Conservation (phyloP, 768 basidiomycete genomes). For the Phlegmacium glaucopus region DNA sequence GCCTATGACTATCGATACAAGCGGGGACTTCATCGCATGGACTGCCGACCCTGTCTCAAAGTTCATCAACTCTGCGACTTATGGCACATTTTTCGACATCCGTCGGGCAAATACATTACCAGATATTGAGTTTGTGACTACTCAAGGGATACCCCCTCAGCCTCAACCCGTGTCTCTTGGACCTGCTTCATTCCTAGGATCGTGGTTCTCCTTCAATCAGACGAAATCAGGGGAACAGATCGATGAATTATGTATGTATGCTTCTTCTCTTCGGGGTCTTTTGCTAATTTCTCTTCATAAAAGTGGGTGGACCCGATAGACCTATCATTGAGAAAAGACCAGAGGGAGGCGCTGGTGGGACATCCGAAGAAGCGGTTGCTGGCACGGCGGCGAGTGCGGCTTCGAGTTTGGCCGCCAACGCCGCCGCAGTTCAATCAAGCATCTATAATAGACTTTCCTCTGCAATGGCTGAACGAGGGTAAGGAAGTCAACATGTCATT, state of each 20-base stretch:
- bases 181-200: constrained; percentile 50
- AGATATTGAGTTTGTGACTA: constrained; percentile 46
- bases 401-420: constrained; percentile 27
- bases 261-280: background rate
- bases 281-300: background rate
- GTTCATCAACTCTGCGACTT: constrained; percentile 36
- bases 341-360: background rate
- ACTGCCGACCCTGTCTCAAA: constrained; percentile 22
- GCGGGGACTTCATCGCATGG: constrained; percentile 55
- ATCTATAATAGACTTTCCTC: constrained; percentile 47
- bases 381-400: constrained; percentile 18
- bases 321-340: constrained; percentile 39
- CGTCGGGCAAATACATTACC: constrained; percentile 48
- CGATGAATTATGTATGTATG: constrained; percentile 51
- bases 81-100: constrained; percentile 59
- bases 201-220: constrained; percentile 52
- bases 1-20: constrained; percentile 40
- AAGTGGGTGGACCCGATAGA: constrained; percentile 67
- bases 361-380: constrained; percentile 9
- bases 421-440: constrained; percentile 33
- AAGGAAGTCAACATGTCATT: constrained; percentile 14
- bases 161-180: constrained; percentile 62
- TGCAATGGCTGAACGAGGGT: constrained; percentile 66
- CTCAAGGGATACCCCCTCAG: constrained; percentile 45
- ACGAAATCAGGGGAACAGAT: constrained; percentile 56